phyloP scores from a whole-genome alignment of 1,284 basidiomycete species.

The Schizophyllum commune region DNA sequence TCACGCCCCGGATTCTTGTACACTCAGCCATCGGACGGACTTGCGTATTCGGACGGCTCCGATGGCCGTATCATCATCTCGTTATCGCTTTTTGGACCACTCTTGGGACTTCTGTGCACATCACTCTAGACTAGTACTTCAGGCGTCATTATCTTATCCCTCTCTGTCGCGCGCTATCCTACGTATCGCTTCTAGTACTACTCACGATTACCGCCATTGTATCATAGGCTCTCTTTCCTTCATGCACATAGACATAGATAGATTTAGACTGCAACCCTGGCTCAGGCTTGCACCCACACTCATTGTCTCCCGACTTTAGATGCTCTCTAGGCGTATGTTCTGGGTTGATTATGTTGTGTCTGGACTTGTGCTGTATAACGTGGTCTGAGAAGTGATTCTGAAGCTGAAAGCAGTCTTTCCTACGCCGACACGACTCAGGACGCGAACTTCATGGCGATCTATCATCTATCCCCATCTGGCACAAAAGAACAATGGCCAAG shows the following conservation, averaged over 20 bases:
- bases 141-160: background rate
- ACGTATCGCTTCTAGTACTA: background rate
- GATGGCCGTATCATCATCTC: background rate
- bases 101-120: background rate
- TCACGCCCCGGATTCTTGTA: background rate
- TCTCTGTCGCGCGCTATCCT: background rate
- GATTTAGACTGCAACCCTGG: background rate
- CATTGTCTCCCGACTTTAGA: background rate
- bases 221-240: background rate
- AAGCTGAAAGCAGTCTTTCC: too few relatives aligned
- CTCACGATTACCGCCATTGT: background rate
- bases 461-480: background rate
- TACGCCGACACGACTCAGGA: too few relatives aligned
- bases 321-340: too few relatives aligned
- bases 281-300: background rate
- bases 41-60: background rate
- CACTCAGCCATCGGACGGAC: background rate
- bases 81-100: background rate
- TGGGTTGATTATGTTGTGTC: too few relatives aligned
- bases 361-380: too few relatives aligned
- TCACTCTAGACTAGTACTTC: background rate
- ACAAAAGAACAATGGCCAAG: constrained; percentile 1
- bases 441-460: too few relatives aligned
- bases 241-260: background rate
- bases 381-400: too few relatives aligned